Evolutionary conservation across 768 basidiomycete genomes (phyloP), one percentile per base, ranked within the genome.

Genomic region (Lentinula lateritia): DNA sequence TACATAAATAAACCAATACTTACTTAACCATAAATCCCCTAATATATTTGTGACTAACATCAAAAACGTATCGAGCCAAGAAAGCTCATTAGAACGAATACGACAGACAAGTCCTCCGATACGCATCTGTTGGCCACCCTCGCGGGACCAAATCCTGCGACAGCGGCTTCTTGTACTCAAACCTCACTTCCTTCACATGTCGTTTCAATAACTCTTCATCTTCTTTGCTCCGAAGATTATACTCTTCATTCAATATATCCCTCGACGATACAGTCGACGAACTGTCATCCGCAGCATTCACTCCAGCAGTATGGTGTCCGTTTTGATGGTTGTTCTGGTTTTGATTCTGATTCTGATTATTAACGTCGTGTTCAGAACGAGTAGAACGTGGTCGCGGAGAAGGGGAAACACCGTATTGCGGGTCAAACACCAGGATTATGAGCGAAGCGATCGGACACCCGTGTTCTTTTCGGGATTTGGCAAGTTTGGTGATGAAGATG

Each of bases 61-160:
- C 2, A n/a, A 50, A 23, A 0, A 28, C 3, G 28, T 28, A 28
- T 28, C 28, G 28, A 28, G 2, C 28, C 28, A 28, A 28, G 28
- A 28, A 28, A 28, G 28, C 28, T 3, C 28, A 28, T 42, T 28
- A 56, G 32, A 56, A 56, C 15, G 55, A 56, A 43, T 56, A 59
- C 10, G 58, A 36, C 45, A 59, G 34, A 46, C n/a, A 59, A 7
- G 45, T 59, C 32, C 58, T 59, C n/a, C 38, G 28, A 50, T 59
- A 59, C 32, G 58, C 58, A 59, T 59, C 58, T 12, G 58, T 59
- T 20, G 58, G 58, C 58, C 58, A 59, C 13, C 58, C 58, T 15
- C 23, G 15, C 15, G 58, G 58, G 10, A 59, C 45, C n/a, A 48
- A 35, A 50, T 59, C 58, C 58, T 48, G 48, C 16, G 58, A 59